Percentiles rank a stretch among this genome's conserved stretches.
Conservation (phyloP, 2,329 filamentous ascomycete genomes). For the Pseudogymnoascus sp. region DNA sequence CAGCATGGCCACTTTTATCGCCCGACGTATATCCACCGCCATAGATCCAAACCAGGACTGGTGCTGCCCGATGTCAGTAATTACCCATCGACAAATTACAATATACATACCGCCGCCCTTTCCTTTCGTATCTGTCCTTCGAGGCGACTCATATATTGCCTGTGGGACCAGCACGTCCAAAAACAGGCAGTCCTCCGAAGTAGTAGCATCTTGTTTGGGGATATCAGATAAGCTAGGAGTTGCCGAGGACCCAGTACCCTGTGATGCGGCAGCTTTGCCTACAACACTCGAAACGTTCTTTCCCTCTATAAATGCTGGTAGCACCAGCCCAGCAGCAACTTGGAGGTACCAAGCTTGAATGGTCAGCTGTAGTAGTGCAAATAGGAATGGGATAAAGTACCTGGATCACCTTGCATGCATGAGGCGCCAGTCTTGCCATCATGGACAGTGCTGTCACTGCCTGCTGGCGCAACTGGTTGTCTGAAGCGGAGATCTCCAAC, state of each 20-base stretch:
- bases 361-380: not conserved
- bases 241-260: not conserved
- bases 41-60: constrained; percentile 45
- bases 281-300: not conserved
- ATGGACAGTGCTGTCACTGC: constrained; percentile 28
- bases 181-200: constrained; percentile 26
- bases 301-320: not conserved
- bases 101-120: not conserved
- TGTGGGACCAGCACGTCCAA: constrained; percentile 41
- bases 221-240: not conserved
- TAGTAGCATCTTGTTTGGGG: not conserved
- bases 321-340: not conserved
- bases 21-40: constrained; percentile 40
- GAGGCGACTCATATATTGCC: constrained; percentile 26
- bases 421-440: constrained; percentile 19
- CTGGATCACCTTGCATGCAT: not conserved
- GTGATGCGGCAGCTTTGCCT: not conserved
- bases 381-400: not conserved
- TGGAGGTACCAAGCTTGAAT: not conserved
- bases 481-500: constrained; percentile 38
- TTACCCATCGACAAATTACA: too few relatives aligned
- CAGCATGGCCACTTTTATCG: constrained; percentile 34
- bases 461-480: constrained; percentile 30
- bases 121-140: not conserved
- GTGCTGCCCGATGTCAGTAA: constrained; percentile 18